Evolutionary conservation across 176 grass and related monocot species (phyloP).

Genomic region (Eragrostis curvula): DNA sequence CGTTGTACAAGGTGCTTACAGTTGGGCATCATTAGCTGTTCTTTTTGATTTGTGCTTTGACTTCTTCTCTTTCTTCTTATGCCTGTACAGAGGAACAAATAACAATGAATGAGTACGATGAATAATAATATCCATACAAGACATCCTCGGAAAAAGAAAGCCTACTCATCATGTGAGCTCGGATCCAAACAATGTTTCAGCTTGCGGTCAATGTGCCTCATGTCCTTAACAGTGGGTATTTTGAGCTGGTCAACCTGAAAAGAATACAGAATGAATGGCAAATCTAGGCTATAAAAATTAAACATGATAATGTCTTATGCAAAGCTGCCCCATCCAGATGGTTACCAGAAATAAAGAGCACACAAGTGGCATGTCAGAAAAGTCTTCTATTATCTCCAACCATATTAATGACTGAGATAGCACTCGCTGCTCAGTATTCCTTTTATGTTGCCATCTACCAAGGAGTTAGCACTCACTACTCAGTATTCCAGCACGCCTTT

Average conservation of each 20-base stretch:
- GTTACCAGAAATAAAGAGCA: constrained; percentile 1
- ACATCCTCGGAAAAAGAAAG: neutral
- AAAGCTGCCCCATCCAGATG: neutral
- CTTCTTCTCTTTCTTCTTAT: constrained; percentile 79
- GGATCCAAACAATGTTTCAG: constrained; percentile 79
- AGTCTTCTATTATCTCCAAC: neutral
- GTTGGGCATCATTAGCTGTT: constrained; percentile 55
- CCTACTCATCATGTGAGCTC: constrained; percentile 72
- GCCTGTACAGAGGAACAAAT: constrained; percentile 32
- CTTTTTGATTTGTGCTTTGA: constrained; percentile 86
- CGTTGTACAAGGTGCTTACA: constrained; percentile 27
- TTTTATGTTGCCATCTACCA: neutral
- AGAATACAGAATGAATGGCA: constrained; percentile 1
- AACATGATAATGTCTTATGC: neutral
- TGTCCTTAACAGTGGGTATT: constrained; percentile 59
- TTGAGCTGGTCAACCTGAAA: constrained; percentile 63
- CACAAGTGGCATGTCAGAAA: neutral
- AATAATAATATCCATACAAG: neutral
- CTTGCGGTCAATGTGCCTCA: constrained; percentile 74
- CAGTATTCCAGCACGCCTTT: neutral
- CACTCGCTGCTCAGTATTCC: neutral
- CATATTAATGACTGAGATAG: neutral
- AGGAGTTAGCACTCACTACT: neutral
- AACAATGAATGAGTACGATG: neutral
- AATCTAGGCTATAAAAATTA: neutral